phyloP scores from a whole-genome alignment of 768 basidiomycete genomes.

The Tricholoma sp. region DNA sequence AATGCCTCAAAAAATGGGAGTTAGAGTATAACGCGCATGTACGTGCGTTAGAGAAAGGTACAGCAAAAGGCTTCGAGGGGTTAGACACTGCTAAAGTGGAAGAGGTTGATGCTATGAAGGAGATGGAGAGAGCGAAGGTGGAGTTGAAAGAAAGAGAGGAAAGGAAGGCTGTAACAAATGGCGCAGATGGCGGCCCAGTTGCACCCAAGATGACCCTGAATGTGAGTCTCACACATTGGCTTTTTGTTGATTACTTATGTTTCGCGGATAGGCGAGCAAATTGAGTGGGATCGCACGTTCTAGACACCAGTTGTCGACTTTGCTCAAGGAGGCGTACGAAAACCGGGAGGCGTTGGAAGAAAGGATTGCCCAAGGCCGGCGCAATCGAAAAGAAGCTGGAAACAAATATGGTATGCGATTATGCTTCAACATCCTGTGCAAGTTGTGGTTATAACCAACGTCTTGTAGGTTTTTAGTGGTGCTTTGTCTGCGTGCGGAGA shows the following conservation, averaged over 20 bases:
- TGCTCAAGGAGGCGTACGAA: slow-evolving; percentile 77
- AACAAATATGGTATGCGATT: slow-evolving; percentile 76
- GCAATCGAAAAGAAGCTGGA: slow-evolving; percentile 85
- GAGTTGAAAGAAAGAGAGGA: slow-evolving; percentile 76
- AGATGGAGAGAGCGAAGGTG: slow-evolving; percentile 72
- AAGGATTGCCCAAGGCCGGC: slow-evolving; percentile 73
- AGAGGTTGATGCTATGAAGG: slow-evolving; percentile 61
- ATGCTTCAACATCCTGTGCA: not conserved
- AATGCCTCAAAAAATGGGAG: slow-evolving; percentile 70
- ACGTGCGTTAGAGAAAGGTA: slow-evolving; percentile 66
- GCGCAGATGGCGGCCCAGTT: slow-evolving; percentile 46
- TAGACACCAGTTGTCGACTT: slow-evolving; percentile 73
- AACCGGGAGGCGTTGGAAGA: slow-evolving; percentile 83
- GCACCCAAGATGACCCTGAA: slow-evolving; percentile 82
- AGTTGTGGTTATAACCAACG: not conserved
- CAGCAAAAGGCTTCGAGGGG: slow-evolving; percentile 65
- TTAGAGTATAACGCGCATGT: slow-evolving; percentile 66
- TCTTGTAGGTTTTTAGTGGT: not conserved
- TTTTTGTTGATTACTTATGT: not conserved
- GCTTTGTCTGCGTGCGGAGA: not conserved
- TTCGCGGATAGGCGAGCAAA: slow-evolving; percentile 55
- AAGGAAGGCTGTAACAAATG: slow-evolving; percentile 67
- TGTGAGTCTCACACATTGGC: slow-evolving; percentile 35
- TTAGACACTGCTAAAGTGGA: slow-evolving; percentile 48
- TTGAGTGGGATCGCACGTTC: slow-evolving; percentile 62